phyloP scores from a whole-genome alignment of 2,329 filamentous ascomycete genomes.

The Stenocarpella maydis region DNA sequence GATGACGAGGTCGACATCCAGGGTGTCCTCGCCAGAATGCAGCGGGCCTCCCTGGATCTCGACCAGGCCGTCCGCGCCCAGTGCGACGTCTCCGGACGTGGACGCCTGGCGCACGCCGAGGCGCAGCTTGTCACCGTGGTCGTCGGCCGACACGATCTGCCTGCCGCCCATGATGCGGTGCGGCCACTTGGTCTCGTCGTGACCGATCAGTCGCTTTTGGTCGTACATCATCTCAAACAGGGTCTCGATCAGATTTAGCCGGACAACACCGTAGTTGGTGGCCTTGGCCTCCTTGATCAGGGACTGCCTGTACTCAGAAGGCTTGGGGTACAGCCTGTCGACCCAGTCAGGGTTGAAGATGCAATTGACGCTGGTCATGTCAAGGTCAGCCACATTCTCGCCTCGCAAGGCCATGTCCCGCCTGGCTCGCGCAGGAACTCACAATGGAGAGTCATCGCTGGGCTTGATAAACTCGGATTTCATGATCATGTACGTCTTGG shows the following conservation, averaged over 20 bases:
- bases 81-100: slow-evolving; percentile 42
- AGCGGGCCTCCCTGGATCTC: slow-evolving; percentile 35
- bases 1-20: slow-evolving; percentile 83
- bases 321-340: slow-evolving; percentile 76
- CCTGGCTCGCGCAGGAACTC: slow-evolving; percentile 49
- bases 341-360: slow-evolving; percentile 92
- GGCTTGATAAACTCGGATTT: slow-evolving; percentile 84
- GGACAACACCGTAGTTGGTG: slow-evolving; percentile 95
- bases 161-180: slow-evolving; percentile 80
- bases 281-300: slow-evolving; percentile 75
- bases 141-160: slow-evolving; percentile 69
- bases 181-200: slow-evolving; percentile 78
- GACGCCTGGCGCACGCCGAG: slow-evolving; percentile 65
- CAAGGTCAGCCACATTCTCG: not conserved
- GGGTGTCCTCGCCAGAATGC: slow-evolving; percentile 57
- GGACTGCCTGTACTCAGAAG: slow-evolving; percentile 66
- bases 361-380: slow-evolving; percentile 80
- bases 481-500: slow-evolving; percentile 80
- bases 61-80: slow-evolving; percentile 44
- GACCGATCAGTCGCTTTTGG: slow-evolving; percentile 75
- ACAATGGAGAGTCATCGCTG: slow-evolving; percentile 97
- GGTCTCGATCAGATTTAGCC: slow-evolving; percentile 87
- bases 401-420: not conserved
- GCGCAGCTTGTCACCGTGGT: slow-evolving; percentile 59
- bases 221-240: slow-evolving; percentile 90